phyloP scores from a whole-genome alignment of 805 yeast genomes.

The Nakazawaea pomicola region DNA sequence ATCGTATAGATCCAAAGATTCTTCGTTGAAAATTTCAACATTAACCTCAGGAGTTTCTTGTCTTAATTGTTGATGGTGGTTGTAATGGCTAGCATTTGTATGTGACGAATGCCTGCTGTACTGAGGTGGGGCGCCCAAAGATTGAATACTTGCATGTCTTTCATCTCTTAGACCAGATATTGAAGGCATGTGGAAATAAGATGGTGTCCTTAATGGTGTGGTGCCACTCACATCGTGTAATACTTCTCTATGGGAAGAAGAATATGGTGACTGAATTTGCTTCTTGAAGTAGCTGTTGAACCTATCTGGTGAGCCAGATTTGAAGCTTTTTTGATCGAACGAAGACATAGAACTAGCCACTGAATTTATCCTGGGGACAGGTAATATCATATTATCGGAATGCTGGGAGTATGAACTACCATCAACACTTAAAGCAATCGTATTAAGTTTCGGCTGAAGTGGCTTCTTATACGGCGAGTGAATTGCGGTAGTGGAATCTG shows the following conservation, averaged over 20 bases:
- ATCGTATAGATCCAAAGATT: conserved; percentile 38
- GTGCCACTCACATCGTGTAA: too few relatives aligned
- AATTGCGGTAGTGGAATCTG: conserved; percentile 33
- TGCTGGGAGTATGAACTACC: background rate
- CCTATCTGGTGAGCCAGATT: conserved; percentile 26
- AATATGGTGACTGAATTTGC: conserved; percentile 14
- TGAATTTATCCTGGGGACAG: conserved; percentile 14
- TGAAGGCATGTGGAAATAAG: conserved; percentile 1
- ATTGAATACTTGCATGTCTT: conserved; percentile 1
- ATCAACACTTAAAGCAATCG: conserved; percentile 1
- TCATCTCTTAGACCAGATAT: conserved; percentile 3
- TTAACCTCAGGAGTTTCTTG: conserved; percentile 27
- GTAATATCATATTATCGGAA: too few relatives aligned
- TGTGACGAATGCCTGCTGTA: conserved; percentile 14
- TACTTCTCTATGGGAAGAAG: too few relatives aligned
- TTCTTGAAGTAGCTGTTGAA: conserved; percentile 19
- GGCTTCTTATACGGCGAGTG: conserved; percentile 37
- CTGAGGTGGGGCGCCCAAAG: background rate
- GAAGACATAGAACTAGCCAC: conserved; percentile 16
- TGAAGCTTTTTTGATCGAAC: conserved; percentile 16
- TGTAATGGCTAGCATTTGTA: conserved; percentile 11
- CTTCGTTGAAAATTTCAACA: conserved; percentile 41
- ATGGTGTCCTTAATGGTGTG: conserved; percentile 1
- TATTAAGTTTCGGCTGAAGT: too few relatives aligned
- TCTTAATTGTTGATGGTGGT: background rate